These are phyloP conservation scores for Euphorbia tirucalli DNA, from an alignment of 345 rosid genomes.

Conservation along the genomic window DNA sequence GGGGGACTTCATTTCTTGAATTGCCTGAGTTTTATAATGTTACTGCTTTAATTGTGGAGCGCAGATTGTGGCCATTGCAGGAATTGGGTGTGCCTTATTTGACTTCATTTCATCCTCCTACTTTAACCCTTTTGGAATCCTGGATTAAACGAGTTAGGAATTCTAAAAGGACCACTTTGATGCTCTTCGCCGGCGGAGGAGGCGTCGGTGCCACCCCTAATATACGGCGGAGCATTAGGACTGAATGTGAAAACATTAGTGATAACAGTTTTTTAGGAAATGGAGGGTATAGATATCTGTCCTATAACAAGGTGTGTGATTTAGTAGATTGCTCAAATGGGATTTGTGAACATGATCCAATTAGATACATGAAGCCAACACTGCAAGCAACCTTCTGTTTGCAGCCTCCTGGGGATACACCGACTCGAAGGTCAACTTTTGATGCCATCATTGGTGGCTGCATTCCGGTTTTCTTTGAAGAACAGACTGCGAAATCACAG, in stretches of 20 bases:
- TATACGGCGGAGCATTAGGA: constrained; percentile 75
- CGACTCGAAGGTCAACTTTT: constrained; percentile 75
- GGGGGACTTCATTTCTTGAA: constrained; percentile 94
- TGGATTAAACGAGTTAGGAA: constrained; percentile 65
- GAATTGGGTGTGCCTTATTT: constrained; percentile 90
- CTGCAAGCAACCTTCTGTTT: constrained; percentile 68
- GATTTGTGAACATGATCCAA: constrained; percentile 86
- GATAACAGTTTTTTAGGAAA: neutral
- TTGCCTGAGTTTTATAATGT: constrained; percentile 72
- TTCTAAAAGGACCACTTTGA: constrained; percentile 50
- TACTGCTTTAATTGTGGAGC: constrained; percentile 65
- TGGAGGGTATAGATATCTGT: constrained; percentile 18
- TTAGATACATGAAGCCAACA: constrained; percentile 78
- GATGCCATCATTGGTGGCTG: constrained; percentile 86
- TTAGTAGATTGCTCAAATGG: constrained; percentile 87
- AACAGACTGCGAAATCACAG: constrained; percentile 65
- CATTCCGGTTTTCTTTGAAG: constrained; percentile 91
- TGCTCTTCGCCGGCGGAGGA: constrained; percentile 92
- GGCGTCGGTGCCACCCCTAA: constrained; percentile 59
- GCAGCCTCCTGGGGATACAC: constrained; percentile 94
- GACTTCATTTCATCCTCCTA: constrained; percentile 87
- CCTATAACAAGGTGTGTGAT: constrained; percentile 44
- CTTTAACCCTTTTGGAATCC: constrained; percentile 47
- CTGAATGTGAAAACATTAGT: constrained; percentile 54
- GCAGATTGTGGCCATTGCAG: constrained; percentile 86